Evolutionary conservation across 768 basidiomycete genomes (phyloP).

Genomic region (Lentinula boryana): DNA sequence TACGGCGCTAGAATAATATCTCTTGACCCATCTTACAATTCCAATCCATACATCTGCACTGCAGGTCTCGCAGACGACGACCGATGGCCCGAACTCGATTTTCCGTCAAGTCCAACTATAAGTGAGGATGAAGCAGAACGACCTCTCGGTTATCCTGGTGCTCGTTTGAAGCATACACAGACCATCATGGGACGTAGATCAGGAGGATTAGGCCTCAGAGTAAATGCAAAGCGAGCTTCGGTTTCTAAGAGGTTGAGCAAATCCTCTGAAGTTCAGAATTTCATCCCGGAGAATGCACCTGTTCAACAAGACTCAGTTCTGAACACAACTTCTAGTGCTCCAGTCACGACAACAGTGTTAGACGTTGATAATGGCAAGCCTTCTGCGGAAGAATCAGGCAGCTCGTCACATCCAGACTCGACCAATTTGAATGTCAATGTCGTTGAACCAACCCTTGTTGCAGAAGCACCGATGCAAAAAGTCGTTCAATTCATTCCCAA

Average conservation of each 20-base stretch:
- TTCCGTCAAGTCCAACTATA: slow-evolving; percentile 60
- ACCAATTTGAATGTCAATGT: slow-evolving; percentile 28
- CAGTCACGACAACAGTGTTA: not conserved
- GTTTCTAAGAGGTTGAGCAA: slow-evolving; percentile 44
- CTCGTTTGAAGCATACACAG: slow-evolving; percentile 72
- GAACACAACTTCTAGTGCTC: slow-evolving; percentile 3
- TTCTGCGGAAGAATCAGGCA: not conserved
- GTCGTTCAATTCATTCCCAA: slow-evolving; percentile 64
- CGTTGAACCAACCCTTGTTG: slow-evolving; percentile 28
- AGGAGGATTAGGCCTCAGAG: slow-evolving; percentile 73
- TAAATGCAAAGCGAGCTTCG: slow-evolving; percentile 56
- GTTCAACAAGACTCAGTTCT: slow-evolving; percentile 21
- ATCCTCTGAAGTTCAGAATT: slow-evolving; percentile 28
- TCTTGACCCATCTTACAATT: slow-evolving; percentile 58
- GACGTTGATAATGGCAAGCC: slow-evolving; percentile 18
- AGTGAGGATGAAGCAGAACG: slow-evolving; percentile 62
- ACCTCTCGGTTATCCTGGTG: slow-evolving; percentile 43
- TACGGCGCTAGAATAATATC: slow-evolving; percentile 80
- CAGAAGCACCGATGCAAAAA: slow-evolving; percentile 42
- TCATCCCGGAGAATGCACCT: slow-evolving; percentile 24
- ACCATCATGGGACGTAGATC: slow-evolving; percentile 80
- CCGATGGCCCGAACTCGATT: slow-evolving; percentile 79
- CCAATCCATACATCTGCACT: slow-evolving; percentile 80
- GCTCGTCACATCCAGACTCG: slow-evolving; percentile 8
- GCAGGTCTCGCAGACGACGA: slow-evolving; percentile 73